These are phyloP conservation scores for Aechmea fasciata DNA, from an alignment of 176 grass and related monocot species.

Conservation along the genomic window DNA sequence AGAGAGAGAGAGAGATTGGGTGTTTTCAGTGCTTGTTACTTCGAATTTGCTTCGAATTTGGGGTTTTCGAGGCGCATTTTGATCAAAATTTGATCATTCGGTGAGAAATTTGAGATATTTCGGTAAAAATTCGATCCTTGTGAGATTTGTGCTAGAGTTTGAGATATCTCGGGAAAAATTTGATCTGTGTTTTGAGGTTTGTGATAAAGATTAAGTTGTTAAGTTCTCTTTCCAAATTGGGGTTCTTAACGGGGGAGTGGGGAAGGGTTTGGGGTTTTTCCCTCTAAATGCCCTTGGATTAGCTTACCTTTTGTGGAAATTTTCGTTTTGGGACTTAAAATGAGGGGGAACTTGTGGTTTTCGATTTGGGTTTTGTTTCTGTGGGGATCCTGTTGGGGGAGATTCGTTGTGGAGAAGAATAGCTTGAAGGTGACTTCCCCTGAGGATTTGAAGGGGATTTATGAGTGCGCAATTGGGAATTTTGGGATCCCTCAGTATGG, in stretches of 20 bases:
- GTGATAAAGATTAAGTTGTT: neutral
- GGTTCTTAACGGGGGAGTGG: neutral
- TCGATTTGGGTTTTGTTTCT: slow-evolving; percentile 33
- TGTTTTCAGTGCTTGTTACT: neutral
- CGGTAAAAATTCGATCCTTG: neutral
- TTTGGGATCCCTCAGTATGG: slow-evolving; percentile 91
- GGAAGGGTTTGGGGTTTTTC: neutral
- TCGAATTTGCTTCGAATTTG: neutral
- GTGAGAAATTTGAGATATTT: neutral
- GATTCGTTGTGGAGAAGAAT: slow-evolving; percentile 81
- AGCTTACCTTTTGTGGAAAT: neutral
- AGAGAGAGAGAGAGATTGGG: neutral
- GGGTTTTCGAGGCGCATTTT: neutral
- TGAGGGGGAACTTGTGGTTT: slow-evolving; percentile 21
- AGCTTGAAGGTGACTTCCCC: slow-evolving; percentile 74
- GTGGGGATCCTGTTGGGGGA: slow-evolving; percentile 26
- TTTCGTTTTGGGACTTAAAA: slow-evolving; percentile 1
- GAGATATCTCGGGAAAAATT: neutral
- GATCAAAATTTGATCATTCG: neutral
- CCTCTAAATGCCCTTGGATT: neutral
- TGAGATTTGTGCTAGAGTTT: neutral
- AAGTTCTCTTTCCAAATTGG: neutral
- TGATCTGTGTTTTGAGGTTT: neutral
- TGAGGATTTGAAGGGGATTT: slow-evolving; percentile 51
- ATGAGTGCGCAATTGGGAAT: slow-evolving; percentile 92